Percentiles rank a stretch among this genome's conserved stretches.
phyloP scores from a whole-genome alignment of 345 rosid species.

The Chamaenerion angustifolium region DNA sequence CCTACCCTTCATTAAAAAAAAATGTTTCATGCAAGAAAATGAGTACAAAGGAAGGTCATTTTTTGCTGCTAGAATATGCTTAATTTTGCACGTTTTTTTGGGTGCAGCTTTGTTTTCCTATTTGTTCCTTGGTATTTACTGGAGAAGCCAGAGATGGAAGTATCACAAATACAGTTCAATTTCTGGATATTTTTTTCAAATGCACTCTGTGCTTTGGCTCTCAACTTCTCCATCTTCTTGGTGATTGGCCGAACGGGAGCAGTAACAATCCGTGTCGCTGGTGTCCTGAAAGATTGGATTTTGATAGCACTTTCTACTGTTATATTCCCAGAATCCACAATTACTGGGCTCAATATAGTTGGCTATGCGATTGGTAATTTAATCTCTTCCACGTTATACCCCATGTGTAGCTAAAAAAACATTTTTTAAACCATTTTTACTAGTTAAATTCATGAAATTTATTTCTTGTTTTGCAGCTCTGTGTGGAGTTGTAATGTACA shows the following conservation, averaged over 20 bases:
- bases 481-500: conserved; percentile 92
- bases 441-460: not conserved
- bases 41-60: too few species aligned
- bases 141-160: conserved; percentile 77
- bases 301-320: conserved; percentile 88
- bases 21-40: too few species aligned
- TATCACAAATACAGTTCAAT: conserved; percentile 77
- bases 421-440: not conserved
- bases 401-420: not conserved
- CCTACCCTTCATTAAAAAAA: too few species aligned
- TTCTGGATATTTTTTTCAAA: conserved; percentile 97
- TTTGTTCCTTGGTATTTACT: conserved; percentile 83
- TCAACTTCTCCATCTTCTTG: conserved; percentile 83
- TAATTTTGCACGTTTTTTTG: not conserved
- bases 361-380: conserved; percentile 86
- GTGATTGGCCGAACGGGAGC: conserved; percentile 97
- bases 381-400: not conserved
- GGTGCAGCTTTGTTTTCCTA: conserved; percentile 81
- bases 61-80: conserved; percentile 2
- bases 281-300: conserved; percentile 96
- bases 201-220: conserved; percentile 80
- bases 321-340: conserved; percentile 80
- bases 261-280: conserved; percentile 86
- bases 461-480: conserved; percentile 40
- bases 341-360: conserved; percentile 79